Evolutionary conservation across 768 basidiomycete species (phyloP), one percentile per base, ranked within the genome.

Genomic region (Boletus pseudopeckii): DNA sequence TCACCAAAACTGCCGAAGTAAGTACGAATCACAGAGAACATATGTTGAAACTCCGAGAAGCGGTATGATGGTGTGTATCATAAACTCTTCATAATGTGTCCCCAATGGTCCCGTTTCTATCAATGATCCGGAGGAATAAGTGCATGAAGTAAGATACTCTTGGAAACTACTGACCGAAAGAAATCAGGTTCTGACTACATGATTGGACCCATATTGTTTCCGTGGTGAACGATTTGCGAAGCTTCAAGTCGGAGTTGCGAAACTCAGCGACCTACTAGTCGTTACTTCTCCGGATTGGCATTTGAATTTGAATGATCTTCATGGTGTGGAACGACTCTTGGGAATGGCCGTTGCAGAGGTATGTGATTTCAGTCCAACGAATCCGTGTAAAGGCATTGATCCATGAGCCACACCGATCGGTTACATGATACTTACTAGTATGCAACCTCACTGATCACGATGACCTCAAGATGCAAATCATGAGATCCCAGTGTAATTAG

Each of bases 261-360:
- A 45, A 33, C 45, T 45, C 45, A 45, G 45, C 45, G 45, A 45
- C 15, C 45, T 45, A n/a, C n/a, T n/a, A n/a, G n/a, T 45, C 30
- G 32, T 1, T 22, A 30, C 32, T 45, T 42, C 41, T 24, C 18
- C 5, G 22, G 18, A 32, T 33, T 22, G 20, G 20, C 20, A 22
- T 14, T 13, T 14, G 13, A 22, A 40, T 40, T 13, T 14, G 13
- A 22, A 40, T 40, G 20, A 33, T 15, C 18, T 6, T 14, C 20
- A 15, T 17, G 20, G 5, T 5, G 26, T n/a, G 1, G 30, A 33
- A 9, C 32, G 20, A 33, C 14, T 15, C 10, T 26, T 5, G 28
- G 43, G 28, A 30, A 18, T n/a, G 32, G 18, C 33, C 20, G 18
- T 18, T 32, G n/a, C 14, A 7, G 30, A 14, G 1, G 13, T 32